Evolutionary conservation across 1,139 yeast genomes (phyloP).

Genomic region (Yamadazyma taylorii): DNA sequence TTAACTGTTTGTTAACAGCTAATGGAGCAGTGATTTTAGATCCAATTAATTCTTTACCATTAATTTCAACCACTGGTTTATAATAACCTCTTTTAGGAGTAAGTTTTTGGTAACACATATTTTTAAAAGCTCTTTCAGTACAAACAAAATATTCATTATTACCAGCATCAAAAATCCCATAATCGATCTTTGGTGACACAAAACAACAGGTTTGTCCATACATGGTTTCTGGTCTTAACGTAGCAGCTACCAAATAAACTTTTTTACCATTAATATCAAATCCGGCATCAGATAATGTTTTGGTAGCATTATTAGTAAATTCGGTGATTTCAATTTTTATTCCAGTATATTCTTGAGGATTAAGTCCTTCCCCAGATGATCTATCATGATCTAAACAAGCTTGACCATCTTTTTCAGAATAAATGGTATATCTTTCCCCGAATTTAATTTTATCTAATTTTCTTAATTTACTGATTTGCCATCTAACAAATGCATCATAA

Average conservation of each 20-base stretch:
- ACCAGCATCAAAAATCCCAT: constrained; percentile 91
- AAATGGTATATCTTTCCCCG: constrained; percentile 97
- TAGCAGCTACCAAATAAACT: constrained; percentile 88
- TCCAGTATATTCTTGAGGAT: constrained; percentile 95
- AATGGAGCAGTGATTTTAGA: constrained; percentile 86
- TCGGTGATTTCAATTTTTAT: constrained; percentile 77
- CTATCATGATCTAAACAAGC: constrained; percentile 99
- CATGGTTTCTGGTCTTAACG: constrained; percentile 98
- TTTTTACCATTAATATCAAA: constrained; percentile 55
- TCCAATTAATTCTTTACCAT: constrained; percentile 80
- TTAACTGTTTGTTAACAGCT: constrained; percentile 65
- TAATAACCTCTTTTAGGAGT: constrained; percentile 87
- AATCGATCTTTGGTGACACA: constrained; percentile 90
- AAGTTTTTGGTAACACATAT: constrained; percentile 92
- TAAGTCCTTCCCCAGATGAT: constrained; percentile 94
- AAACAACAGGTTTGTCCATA: constrained; percentile 98
- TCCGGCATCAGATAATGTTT: constrained; percentile 46
- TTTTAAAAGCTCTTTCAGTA: constrained; percentile 96
- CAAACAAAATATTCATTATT: constrained; percentile 75
- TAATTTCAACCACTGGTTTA: constrained; percentile 56
- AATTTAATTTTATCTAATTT: constrained; percentile 89
- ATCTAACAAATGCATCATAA: constrained; percentile 91
- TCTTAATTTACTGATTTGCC: constrained; percentile 93
- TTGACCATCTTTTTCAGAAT: constrained; percentile 97
- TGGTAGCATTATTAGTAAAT: constrained; percentile 56